Percentiles rank a stretch among this genome's conserved stretches.
Conservation (phyloP, 2,329 filamentous ascomycete species). For the Stachybotrys chlorohalonatus region DNA sequence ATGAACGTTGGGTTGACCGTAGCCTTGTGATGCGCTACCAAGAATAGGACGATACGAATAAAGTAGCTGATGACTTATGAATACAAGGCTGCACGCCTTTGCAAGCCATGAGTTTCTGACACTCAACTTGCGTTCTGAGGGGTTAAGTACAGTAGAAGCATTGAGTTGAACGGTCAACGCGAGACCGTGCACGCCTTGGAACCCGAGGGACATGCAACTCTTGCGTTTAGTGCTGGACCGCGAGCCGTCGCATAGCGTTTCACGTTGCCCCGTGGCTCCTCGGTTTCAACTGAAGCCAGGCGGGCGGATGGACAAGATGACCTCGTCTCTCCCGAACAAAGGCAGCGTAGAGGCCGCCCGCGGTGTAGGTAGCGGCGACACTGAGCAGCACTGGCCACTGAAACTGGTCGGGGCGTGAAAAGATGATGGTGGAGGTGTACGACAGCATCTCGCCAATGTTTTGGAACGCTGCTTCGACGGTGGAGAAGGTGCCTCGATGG, state of each 20-base stretch:
- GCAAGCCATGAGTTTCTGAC: background rate
- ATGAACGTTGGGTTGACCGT: background rate
- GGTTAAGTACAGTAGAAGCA: no score
- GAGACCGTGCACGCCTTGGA: no score
- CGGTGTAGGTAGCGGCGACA: conserved; percentile 34
- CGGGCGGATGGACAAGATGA: conserved; percentile 19
- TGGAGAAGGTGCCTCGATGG: conserved; percentile 59
- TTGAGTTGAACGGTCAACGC: no score
- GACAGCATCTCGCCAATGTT: conserved; percentile 62
- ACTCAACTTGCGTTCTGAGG: background rate
- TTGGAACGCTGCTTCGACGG: conserved; percentile 58
- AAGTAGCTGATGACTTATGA: background rate
- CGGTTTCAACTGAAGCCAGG: background rate
- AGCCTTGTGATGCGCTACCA: no score
- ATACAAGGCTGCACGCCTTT: background rate
- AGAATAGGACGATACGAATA: no score
- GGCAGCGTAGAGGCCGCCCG: conserved; percentile 12
- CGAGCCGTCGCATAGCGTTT: background rate
- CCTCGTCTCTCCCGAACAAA: conserved; percentile 21
- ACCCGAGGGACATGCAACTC: no score
- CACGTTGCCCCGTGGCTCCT: background rate
- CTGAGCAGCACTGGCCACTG: conserved; percentile 53
- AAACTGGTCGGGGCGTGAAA: conserved; percentile 54
- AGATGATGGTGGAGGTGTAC: conserved; percentile 57
- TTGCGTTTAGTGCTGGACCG: background rate